phyloP scores from a whole-genome alignment of 139 green algal genomes.

The Desmodesmus armatus region DNA sequence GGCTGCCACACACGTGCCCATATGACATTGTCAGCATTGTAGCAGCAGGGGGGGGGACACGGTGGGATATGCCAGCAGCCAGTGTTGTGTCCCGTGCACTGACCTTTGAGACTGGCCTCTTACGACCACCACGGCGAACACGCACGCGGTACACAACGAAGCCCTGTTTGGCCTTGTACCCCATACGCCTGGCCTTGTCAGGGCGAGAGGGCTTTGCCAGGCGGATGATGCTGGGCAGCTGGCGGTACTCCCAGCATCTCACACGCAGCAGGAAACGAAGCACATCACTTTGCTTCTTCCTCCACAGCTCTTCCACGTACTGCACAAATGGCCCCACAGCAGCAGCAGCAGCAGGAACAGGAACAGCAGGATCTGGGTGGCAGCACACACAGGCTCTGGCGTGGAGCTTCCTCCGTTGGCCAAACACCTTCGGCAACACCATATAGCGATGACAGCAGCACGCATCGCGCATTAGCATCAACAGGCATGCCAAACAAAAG shows the following conservation, averaged over 20 bases:
- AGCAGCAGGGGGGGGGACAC: too few species aligned
- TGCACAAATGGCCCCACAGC: slow-evolving; percentile 64
- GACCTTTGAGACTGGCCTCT: slow-evolving; percentile 96
- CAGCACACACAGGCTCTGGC: too few species aligned
- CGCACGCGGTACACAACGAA: slow-evolving; percentile 97
- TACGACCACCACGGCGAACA: slow-evolving; percentile 96
- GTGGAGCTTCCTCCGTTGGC: too few species aligned
- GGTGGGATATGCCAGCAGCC: too few species aligned
- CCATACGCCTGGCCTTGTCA: slow-evolving; percentile 97
- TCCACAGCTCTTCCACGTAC: slow-evolving; percentile 99
- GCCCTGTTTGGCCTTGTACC: slow-evolving; percentile 98
- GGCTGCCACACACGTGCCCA: too few species aligned
- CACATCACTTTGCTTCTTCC: slow-evolving; percentile 99
- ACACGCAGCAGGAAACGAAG: slow-evolving; percentile 98
- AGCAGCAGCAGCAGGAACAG: not conserved
- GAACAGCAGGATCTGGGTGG: not conserved
- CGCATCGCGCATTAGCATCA: not conserved
- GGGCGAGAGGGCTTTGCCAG: slow-evolving; percentile 89
- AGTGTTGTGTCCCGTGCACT: too few species aligned
- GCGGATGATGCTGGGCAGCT: slow-evolving; percentile 93
- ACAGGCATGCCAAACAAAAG: too few species aligned
- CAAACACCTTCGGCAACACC: too few species aligned
- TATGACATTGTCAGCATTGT: too few species aligned
- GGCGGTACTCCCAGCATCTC: slow-evolving; percentile 99
- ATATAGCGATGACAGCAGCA: too few species aligned